Base-by-base conservation (phyloP, 2,329 filamentous ascomycete species). In the Tricladium varicosporioides region DNA sequence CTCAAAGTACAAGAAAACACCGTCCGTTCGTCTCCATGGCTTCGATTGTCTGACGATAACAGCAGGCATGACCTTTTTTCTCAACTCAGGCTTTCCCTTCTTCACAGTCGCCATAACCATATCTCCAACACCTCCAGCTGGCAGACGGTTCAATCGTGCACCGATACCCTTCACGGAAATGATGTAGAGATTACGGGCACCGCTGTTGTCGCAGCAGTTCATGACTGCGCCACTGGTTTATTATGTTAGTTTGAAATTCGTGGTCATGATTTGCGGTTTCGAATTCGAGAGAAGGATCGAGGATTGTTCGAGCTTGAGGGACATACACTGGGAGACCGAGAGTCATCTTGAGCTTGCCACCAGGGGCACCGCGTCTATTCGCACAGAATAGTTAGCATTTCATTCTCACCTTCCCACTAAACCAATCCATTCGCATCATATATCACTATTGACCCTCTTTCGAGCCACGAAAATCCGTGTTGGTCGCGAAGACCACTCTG, bases 321-420 rank as follows among this genome's bases (percentile, higher is more conserved):
- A 90, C 92, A 79, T 96, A 97, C 92, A 96, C 92, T 81, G 94
- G 94, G 75, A 99, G 92, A 97, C 91, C 94, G 81, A 99, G 91
- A 79, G 94, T 97, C 94, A 99, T 99, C 90, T 96, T 97, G 75
- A 97, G 90, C 90, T 99, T 99, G 90, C 95, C 95, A 87, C 94
- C 94, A 75, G 92, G 89, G 85, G 91, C 89, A 89, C 89, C 90
- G 86, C 91, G 84, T 67, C 84, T 87, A 70, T 70, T 65, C 40
- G 46, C 52, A 55, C 40, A 60, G 31, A 19, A 51, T 33, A 31
- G 56, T 65, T 54, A 65, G 63, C 53, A 53, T 56, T 47, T 16
- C 4, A 48, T 40, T 49, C 48, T 33, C 31, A 36, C 52, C 22
- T 27, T 50, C 31, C 11, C n/a, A 10, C 13, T 49, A 10, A 40